These are phyloP conservation scores for Starmera stellimalicola DNA, from an alignment of 1,139 yeast genomes.

Conservation along the genomic window DNA sequence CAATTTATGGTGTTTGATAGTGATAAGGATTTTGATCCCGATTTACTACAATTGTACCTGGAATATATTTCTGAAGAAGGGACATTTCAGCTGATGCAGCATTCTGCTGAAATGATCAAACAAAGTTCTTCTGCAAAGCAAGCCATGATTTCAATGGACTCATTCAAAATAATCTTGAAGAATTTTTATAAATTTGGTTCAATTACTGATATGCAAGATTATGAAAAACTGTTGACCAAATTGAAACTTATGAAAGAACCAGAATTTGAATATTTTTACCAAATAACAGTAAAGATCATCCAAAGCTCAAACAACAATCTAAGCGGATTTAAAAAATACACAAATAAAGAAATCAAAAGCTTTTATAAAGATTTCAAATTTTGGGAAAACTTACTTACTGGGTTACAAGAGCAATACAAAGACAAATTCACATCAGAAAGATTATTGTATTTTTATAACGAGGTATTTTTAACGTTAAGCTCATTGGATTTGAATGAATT, in stretches of 20 bases:
- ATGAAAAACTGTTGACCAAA: not conserved
- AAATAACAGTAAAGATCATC: not conserved
- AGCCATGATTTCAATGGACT: constrained; percentile 10
- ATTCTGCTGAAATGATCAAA: constrained; percentile 13
- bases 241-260: not conserved
- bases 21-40: constrained; percentile 11
- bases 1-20: constrained; percentile 16
- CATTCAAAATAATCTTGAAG: constrained; percentile 10
- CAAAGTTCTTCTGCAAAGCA: constrained; percentile 8
- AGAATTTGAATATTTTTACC: not conserved
- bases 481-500: not conserved
- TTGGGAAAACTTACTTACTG: too few species aligned
- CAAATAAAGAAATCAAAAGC: too few species aligned
- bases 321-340: too few species aligned
- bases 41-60: constrained; percentile 12
- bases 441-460: not conserved
- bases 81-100: constrained; percentile 11
- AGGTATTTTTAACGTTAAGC: not conserved
- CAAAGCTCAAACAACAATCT: too few species aligned
- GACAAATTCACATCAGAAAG: too few species aligned
- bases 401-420: too few species aligned
- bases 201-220: not conserved
- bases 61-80: constrained; percentile 11
- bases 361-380: too few species aligned
- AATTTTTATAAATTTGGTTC: constrained; percentile 3